These are phyloP conservation scores for Talaromyces pinophilus DNA, from an alignment of 2,329 filamentous ascomycete species.

Conservation along the genomic window DNA sequence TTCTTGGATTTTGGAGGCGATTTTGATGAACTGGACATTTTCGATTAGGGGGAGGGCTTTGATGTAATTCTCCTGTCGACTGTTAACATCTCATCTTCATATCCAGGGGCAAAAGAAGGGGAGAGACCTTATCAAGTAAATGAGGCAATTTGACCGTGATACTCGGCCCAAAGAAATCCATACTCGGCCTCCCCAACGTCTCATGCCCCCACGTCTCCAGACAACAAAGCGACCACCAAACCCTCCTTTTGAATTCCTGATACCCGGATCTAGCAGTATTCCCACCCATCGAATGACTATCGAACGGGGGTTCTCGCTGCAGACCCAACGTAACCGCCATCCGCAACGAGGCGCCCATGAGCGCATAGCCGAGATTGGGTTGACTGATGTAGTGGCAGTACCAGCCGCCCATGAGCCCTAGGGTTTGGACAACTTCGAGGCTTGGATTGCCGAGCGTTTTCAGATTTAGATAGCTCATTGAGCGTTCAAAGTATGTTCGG, in stretches of 20 bases:
- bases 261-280: slow-evolving; percentile 27
- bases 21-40: slow-evolving; percentile 77
- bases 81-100: not conserved
- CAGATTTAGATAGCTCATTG: slow-evolving; percentile 66
- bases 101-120: not conserved
- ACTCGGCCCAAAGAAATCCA: slow-evolving; percentile 67
- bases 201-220: slow-evolving; percentile 74
- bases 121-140: slow-evolving; percentile 41
- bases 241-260: slow-evolving; percentile 62
- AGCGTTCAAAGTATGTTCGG: slow-evolving; percentile 68
- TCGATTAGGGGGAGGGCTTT: slow-evolving; percentile 71
- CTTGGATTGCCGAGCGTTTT: slow-evolving; percentile 70
- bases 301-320: slow-evolving; percentile 43
- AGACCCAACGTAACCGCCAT: slow-evolving; percentile 74
- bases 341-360: slow-evolving; percentile 69
- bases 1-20: slow-evolving; percentile 76
- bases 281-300: not conserved
- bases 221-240: slow-evolving; percentile 75
- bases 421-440: slow-evolving; percentile 71
- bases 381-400: slow-evolving; percentile 78
- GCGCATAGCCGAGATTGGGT: slow-evolving; percentile 73
- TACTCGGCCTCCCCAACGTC: slow-evolving; percentile 68
- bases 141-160: slow-evolving; percentile 66
- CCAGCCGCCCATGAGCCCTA: slow-evolving; percentile 71
- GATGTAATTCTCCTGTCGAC: slow-evolving; percentile 56